These are phyloP conservation scores for Marasmius sp. DNA, from an alignment of 1,284 basidiomycete species.

Conservation along the genomic window DNA sequence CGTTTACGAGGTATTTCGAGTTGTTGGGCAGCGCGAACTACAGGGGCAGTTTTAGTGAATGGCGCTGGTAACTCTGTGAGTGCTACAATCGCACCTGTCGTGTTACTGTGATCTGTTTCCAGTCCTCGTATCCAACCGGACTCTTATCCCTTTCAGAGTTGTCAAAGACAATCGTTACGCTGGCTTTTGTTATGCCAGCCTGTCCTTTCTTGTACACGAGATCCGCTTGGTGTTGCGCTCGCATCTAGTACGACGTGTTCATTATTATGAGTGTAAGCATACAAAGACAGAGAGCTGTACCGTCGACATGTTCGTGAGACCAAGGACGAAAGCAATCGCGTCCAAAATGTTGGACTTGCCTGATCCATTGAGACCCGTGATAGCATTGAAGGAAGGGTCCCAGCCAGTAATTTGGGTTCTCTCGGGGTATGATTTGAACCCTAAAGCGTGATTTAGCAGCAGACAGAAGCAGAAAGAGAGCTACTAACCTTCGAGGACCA, in stretches of 20 bases:
- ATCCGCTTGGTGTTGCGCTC: slow-evolving; percentile 95
- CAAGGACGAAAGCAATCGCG: slow-evolving; percentile 97
- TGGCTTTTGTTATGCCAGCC: slow-evolving; percentile 95
- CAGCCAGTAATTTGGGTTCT: slow-evolving; percentile 94
- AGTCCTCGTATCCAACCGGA: slow-evolving; percentile 84
- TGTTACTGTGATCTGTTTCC: slow-evolving; percentile 92
- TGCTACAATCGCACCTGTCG: slow-evolving; percentile 72
- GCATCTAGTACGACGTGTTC: slow-evolving; percentile 58
- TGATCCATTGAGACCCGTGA: slow-evolving; percentile 93
- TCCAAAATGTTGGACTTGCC: slow-evolving; percentile 98
- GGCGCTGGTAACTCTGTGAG: background rate
- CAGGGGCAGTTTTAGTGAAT: background rate
- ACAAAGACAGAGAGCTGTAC: slow-evolving; percentile 37
- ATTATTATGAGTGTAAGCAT: background rate
- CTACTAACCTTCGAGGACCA: slow-evolving; percentile 69
- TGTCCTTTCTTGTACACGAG: slow-evolving; percentile 98
- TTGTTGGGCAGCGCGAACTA: slow-evolving; percentile 92
- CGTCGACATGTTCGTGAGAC: slow-evolving; percentile 90
- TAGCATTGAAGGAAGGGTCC: slow-evolving; percentile 96
- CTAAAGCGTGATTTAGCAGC: slow-evolving; percentile 35
- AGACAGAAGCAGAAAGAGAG: background rate
- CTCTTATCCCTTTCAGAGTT: slow-evolving; percentile 91
- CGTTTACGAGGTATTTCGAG: slow-evolving; percentile 97
- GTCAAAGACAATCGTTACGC: slow-evolving; percentile 98
- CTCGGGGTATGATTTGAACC: slow-evolving; percentile 97